Conservation (phyloP, 306 rosid species). For the Quercus wislizeni region DNA sequence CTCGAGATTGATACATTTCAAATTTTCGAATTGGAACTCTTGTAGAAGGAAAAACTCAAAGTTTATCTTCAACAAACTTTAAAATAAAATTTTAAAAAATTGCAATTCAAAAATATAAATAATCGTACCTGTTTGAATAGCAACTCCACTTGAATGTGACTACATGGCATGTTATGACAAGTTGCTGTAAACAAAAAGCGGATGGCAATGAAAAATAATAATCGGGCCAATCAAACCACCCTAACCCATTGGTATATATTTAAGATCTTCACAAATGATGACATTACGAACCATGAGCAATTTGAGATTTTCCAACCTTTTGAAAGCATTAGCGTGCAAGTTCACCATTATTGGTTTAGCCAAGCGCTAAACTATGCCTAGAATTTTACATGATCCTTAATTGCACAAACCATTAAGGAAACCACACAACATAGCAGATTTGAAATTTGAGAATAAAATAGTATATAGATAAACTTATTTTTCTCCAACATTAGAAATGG, state of each 20-base stretch:
- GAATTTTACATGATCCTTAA: slow-evolving; percentile 9
- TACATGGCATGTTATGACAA: slow-evolving; percentile 3
- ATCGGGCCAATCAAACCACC: slow-evolving; percentile 13
- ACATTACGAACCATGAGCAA: slow-evolving; percentile 1
- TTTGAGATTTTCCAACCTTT: slow-evolving; percentile 21
- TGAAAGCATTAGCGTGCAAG: slow-evolving; percentile 15
- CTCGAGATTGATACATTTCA: slow-evolving; percentile 1
- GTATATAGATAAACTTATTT: no score
- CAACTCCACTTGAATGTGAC: not conserved
- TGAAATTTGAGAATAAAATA: no score
- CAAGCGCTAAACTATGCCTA: not conserved
- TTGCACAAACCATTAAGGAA: not conserved
- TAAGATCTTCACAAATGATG: slow-evolving; percentile 3
- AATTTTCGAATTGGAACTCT: not conserved
- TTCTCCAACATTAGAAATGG: no score
- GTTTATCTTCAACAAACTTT: not conserved
- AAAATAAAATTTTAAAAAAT: not conserved
- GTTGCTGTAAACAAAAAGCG: no score
- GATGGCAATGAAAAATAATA: slow-evolving; percentile 5
- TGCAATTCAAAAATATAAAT: not conserved
- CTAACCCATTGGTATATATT: slow-evolving; percentile 5
- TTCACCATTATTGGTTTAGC: slow-evolving; percentile 5
- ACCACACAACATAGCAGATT: not conserved
- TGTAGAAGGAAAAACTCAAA: not conserved
- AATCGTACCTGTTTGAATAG: not conserved